A percentile compares a stretch with the other conserved stretches of the same genome.
These are phyloP conservation scores for Claviceps spartinae DNA, from an alignment of 2,329 filamentous ascomycete genomes.

Conservation along the genomic window DNA sequence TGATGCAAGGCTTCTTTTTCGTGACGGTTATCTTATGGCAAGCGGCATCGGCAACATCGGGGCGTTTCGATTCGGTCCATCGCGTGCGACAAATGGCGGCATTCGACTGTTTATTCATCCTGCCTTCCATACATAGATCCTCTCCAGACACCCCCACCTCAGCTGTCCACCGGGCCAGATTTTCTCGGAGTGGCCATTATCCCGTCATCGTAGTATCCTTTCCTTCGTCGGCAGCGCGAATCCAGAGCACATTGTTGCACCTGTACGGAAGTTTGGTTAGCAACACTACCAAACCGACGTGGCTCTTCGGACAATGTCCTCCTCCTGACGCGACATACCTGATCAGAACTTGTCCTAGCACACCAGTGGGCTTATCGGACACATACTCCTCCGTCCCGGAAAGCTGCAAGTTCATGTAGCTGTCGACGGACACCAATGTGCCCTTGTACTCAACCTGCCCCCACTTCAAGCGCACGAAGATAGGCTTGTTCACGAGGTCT, in stretches of 20 bases:
- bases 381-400: slow-evolving; percentile 85
- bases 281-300: background rate
- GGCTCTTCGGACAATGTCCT: background rate
- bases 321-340: slow-evolving; percentile 37
- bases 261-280: slow-evolving; percentile 26
- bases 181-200: background rate
- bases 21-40: background rate
- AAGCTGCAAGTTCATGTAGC: slow-evolving; percentile 98
- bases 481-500: slow-evolving; percentile 78
- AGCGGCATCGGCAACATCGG: background rate
- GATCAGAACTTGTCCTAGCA: slow-evolving; percentile 83
- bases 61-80: background rate
- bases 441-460: slow-evolving; percentile 96
- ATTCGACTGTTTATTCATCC: background rate
- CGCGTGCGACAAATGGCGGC: background rate
- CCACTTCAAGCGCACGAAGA: slow-evolving; percentile 94
- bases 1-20: background rate
- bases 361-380: slow-evolving; percentile 71
- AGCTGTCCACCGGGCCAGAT: background rate
- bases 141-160: background rate
- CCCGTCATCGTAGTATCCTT: slow-evolving; percentile 7
- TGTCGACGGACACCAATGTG: slow-evolving; percentile 80
- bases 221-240: slow-evolving; percentile 33
- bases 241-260: slow-evolving; percentile 97
- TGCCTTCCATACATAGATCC: background rate